Percentiles rank a stretch among this genome's conserved stretches.
Conservation (phyloP, 2,329 filamentous ascomycete genomes). For the Claviceps capensis region DNA sequence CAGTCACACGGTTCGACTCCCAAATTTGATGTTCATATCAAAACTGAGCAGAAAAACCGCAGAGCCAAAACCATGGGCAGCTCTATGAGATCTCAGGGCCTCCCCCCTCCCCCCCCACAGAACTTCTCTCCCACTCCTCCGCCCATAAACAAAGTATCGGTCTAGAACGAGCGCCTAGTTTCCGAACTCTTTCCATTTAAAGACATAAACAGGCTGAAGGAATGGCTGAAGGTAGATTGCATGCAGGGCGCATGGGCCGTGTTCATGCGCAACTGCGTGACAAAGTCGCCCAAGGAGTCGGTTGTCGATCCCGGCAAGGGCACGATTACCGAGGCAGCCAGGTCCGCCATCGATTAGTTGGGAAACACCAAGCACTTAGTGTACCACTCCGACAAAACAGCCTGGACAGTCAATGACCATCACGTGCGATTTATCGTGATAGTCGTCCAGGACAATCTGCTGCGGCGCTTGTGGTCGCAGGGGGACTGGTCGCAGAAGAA, state of each 20-base stretch:
- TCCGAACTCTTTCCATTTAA: conserved; percentile 26
- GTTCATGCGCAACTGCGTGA: conserved; percentile 20
- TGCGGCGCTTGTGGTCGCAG: conserved; percentile 18
- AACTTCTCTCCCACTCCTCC: not conserved
- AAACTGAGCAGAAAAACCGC: too few species aligned
- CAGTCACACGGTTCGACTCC: too few species aligned
- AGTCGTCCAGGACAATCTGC: conserved; percentile 21
- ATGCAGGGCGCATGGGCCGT: conserved; percentile 24
- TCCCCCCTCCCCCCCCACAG: too few species aligned
- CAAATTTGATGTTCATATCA: too few species aligned
- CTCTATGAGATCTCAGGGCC: not conserved
- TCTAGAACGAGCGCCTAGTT: conserved; percentile 24
- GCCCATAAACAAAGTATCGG: conserved; percentile 8
- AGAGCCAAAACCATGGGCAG: not conserved
- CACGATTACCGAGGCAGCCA: conserved; percentile 16
- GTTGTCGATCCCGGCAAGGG: conserved; percentile 20
- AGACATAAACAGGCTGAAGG: conserved; percentile 18
- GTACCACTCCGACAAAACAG: conserved; percentile 23
- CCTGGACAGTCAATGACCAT: conserved; percentile 24
- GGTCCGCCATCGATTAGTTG: conserved; percentile 16
- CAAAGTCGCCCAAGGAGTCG: conserved; percentile 3
- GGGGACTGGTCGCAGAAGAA: conserved; percentile 16
- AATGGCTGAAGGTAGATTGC: conserved; percentile 20
- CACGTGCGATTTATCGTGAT: conserved; percentile 24
- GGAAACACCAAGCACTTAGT: conserved; percentile 17